A percentile compares a stretch with the other conserved stretches of the same genome.
Evolutionary conservation across 371 early-diverging fungal species (phyloP).

Genomic region (Blakeslea trispora): DNA sequence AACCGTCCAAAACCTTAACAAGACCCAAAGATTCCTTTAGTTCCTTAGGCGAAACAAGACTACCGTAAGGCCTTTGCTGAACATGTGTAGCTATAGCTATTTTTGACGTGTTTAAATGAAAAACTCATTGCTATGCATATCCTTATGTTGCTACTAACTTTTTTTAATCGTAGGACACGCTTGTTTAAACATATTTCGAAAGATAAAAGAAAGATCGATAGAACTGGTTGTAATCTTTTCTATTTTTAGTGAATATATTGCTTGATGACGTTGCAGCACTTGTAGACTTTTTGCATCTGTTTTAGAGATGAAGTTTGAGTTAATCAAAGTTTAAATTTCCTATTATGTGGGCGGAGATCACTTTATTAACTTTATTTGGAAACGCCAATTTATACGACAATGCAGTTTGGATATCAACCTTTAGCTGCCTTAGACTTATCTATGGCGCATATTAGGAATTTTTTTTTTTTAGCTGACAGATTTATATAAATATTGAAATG

Average conservation of each 20-base stretch:
- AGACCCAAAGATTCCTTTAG: conserved; percentile 31
- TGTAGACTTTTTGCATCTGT: neutral
- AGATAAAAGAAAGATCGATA: conserved; percentile 1
- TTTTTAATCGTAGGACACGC: conserved; percentile 7
- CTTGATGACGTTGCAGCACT: conserved; percentile 11
- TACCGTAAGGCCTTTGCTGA: conserved; percentile 22
- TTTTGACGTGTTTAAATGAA: neutral
- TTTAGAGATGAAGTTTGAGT: conserved; percentile 4
- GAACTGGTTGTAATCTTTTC: neutral
- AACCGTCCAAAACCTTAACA: conserved; percentile 82
- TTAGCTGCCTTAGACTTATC: neutral
- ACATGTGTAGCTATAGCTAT: neutral
- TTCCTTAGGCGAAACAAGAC: conserved; percentile 33
- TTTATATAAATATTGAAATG: neutral
- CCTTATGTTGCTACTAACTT: neutral
- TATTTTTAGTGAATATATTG: neutral
- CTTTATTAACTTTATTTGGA: neutral
- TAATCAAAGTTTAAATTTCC: conserved; percentile 8
- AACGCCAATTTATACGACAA: neutral
- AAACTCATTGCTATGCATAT: too few species aligned
- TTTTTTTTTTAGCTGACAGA: neutral
- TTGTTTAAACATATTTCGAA: conserved; percentile 14
- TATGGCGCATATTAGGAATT: neutral
- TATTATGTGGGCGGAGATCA: conserved; percentile 1
- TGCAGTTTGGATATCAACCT: neutral